Evolutionary conservation across 2,329 filamentous ascomycete species (phyloP).

Genomic region (Cytospora chrysosperma): DNA sequence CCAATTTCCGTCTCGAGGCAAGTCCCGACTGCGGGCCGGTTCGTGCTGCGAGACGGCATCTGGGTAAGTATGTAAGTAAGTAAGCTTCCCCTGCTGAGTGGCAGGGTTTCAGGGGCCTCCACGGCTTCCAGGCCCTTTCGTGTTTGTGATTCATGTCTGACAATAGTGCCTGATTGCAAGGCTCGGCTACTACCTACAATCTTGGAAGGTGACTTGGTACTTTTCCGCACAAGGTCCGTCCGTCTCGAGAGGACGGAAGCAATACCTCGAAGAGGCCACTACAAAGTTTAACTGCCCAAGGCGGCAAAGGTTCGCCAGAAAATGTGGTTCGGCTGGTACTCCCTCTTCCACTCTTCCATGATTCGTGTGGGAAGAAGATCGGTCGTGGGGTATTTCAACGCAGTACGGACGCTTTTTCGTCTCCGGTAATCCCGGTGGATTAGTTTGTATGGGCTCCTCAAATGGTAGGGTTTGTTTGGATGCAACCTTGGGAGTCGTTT

Average conservation of each 20-base stretch:
- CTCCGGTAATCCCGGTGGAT: background rate
- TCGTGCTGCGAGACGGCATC: constrained; percentile 10
- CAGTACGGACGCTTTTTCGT: background rate
- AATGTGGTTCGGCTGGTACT: background rate
- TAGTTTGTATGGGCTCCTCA: background rate
- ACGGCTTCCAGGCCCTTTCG: background rate
- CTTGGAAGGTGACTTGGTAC: background rate
- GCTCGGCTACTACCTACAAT: background rate
- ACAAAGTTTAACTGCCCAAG: background rate
- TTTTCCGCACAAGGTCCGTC: background rate
- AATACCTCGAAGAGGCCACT: constrained; percentile 1
- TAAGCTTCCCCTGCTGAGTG: constrained; percentile 5
- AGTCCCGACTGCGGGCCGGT: constrained; percentile 5
- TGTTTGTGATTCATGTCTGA: background rate
- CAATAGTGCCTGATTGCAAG: background rate
- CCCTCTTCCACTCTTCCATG: background rate
- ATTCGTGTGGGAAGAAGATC: background rate
- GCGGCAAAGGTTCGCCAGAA: background rate
- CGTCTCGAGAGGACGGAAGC: background rate
- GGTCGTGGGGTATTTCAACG: background rate
- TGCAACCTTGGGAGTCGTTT: background rate
- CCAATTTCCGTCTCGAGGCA: constrained; percentile 15
- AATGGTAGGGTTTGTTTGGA: background rate
- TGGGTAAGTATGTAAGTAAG: too few relatives aligned
- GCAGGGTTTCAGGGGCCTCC: background rate